These are phyloP conservation scores for Alternaria brassicicola DNA, from an alignment of 2,329 filamentous ascomycete genomes.

Conservation along the genomic window DNA sequence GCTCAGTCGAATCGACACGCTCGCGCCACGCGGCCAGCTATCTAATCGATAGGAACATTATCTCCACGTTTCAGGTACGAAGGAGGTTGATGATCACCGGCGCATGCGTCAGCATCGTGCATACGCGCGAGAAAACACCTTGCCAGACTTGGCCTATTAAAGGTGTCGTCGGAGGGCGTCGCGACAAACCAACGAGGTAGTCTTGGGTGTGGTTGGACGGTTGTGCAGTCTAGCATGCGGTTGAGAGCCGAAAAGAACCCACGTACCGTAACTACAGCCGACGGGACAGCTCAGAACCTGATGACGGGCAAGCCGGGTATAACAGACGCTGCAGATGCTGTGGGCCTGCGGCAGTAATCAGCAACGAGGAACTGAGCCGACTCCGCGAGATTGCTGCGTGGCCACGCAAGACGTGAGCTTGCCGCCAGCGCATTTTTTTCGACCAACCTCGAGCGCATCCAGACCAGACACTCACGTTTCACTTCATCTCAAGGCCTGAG, in stretches of 20 bases:
- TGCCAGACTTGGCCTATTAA: neutral
- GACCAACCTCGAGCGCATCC: slow-evolving; percentile 1
- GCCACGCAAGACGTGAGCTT: slow-evolving; percentile 9
- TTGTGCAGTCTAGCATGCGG: slow-evolving; percentile 2
- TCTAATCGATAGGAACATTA: slow-evolving; percentile 31
- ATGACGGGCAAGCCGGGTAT: neutral
- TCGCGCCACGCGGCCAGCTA: slow-evolving; percentile 23
- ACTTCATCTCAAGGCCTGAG: slow-evolving; percentile 16
- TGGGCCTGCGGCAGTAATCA: slow-evolving; percentile 6
- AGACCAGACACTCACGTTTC: slow-evolving; percentile 10
- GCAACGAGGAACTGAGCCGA: neutral
- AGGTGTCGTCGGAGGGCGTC: neutral
- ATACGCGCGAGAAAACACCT: slow-evolving; percentile 6
- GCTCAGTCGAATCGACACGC: neutral
- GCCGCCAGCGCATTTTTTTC: neutral
- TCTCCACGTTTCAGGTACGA: slow-evolving; percentile 18
- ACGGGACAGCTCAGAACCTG: neutral
- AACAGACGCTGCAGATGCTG: neutral
- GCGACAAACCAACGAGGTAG: neutral
- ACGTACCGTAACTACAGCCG: slow-evolving; percentile 3
- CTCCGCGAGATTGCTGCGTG: slow-evolving; percentile 11
- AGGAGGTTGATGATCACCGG: slow-evolving; percentile 3
- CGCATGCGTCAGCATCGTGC: slow-evolving; percentile 10
- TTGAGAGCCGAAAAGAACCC: neutral
- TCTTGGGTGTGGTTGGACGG: neutral